A percentile compares a stretch with the other conserved stretches of the same genome.
Conservation (phyloP, 1,139 yeast genomes). For the Sugiyamaella japonica region DNA sequence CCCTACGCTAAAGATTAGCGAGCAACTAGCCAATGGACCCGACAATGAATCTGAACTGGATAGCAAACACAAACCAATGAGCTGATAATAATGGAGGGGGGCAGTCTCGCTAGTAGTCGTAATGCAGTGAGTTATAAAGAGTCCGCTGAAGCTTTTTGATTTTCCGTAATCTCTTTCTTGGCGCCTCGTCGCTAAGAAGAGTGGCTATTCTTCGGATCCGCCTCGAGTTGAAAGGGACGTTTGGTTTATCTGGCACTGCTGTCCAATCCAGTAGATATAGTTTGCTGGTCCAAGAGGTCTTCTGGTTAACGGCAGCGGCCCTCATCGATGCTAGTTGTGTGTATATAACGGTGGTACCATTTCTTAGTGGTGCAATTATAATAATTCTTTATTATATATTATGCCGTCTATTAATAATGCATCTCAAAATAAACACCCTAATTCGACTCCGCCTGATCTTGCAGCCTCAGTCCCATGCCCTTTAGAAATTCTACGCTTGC, state of each 20-base stretch:
- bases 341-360: neutral
- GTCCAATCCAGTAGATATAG: conserved; percentile 11
- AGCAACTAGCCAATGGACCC: neutral
- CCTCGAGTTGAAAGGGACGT: neutral
- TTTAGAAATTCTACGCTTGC: conserved; percentile 41
- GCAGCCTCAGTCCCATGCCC: conserved; percentile 43
- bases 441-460: conserved; percentile 1
- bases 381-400: conserved; percentile 1
- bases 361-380: neutral
- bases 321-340: neutral
- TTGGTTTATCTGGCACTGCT: conserved; percentile 11
- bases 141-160: neutral
- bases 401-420: conserved; percentile 4
- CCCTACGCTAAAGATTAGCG: conserved; percentile 36
- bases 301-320: neutral
- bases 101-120: too few species aligned
- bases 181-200: conserved; percentile 7
- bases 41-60: neutral
- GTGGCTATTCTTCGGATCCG: conserved; percentile 2
- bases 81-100: too few species aligned
- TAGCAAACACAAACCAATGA: neutral
- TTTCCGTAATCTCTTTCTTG: conserved; percentile 5
- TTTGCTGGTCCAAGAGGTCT: conserved; percentile 5
- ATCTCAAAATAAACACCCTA: neutral
- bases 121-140: neutral